Evolutionary conservation across 1,284 basidiomycete genomes (phyloP).

Genomic region (Naganishia sp.): DNA sequence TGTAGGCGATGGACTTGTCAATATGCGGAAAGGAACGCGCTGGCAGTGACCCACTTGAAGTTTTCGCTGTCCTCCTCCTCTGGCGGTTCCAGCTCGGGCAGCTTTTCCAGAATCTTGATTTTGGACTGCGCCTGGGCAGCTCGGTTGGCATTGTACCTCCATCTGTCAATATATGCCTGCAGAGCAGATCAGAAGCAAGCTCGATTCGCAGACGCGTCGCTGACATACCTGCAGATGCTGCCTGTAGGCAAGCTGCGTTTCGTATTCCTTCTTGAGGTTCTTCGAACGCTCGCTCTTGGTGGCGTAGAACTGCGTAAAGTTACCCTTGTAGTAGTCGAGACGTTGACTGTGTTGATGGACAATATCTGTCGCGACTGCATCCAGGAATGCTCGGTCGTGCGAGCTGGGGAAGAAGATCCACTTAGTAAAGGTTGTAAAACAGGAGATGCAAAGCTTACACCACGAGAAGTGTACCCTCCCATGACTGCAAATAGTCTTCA

Average conservation of each 20-base stretch:
- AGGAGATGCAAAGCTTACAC: conserved; percentile 62
- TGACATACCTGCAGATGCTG: conserved; percentile 72
- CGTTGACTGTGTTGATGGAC: conserved; percentile 94
- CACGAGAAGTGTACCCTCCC: conserved; percentile 90
- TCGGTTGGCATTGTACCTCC: conserved; percentile 92
- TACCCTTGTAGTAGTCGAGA: conserved; percentile 84
- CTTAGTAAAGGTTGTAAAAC: conserved; percentile 20
- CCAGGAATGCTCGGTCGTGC: conserved; percentile 98
- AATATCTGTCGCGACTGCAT: conserved; percentile 93
- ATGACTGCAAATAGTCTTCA: conserved; percentile 94
- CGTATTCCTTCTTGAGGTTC: conserved; percentile 90
- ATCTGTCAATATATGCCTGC: conserved; percentile 88
- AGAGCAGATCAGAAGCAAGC: not conserved
- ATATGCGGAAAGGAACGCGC: not conserved
- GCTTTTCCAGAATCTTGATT: conserved; percentile 97
- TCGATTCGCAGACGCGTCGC: not conserved
- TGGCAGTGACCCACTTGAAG: conserved; percentile 64
- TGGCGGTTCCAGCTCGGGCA: conserved; percentile 90
- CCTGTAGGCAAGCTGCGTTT: conserved; percentile 90
- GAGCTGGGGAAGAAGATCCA: conserved; percentile 59
- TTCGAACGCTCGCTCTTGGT: conserved; percentile 93
- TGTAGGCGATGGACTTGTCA: conserved; percentile 41
- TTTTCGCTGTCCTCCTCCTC: conserved; percentile 78
- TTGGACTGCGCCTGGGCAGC: conserved; percentile 93
- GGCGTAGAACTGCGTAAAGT: conserved; percentile 98